These are phyloP conservation scores for Cytospora mali DNA, from an alignment of 2,329 filamentous ascomycete species.

Conservation along the genomic window DNA sequence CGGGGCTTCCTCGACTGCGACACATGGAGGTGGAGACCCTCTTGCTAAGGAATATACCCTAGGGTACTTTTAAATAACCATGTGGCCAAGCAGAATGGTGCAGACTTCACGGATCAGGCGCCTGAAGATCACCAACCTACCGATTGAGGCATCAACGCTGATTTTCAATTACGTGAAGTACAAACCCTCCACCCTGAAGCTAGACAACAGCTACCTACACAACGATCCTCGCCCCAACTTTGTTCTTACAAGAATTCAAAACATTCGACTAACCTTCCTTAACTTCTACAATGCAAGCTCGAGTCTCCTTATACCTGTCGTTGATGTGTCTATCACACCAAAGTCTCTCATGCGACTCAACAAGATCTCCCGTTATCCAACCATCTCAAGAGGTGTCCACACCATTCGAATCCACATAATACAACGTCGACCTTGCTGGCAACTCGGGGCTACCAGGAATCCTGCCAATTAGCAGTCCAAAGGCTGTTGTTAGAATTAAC, in stretches of 20 bases:
- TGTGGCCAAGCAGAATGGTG: too few species aligned
- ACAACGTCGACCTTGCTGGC: neutral
- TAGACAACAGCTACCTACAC: too few species aligned
- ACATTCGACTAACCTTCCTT: neutral
- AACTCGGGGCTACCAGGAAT: accelerated
- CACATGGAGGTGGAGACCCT: too few species aligned
- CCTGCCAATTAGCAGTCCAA: too few species aligned
- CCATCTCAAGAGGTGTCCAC: neutral
- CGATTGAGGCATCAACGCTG: neutral
- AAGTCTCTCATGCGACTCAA: neutral
- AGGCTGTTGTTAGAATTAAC: neutral
- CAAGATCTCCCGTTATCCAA: neutral
- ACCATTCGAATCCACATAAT: neutral
- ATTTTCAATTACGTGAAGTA: neutral
- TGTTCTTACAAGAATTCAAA: neutral
- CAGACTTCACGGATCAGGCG: neutral
- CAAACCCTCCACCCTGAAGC: too few species aligned
- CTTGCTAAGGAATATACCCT: too few species aligned
- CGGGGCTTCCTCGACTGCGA: too few species aligned
- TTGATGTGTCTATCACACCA: neutral
- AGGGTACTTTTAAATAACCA: too few species aligned
- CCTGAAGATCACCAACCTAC: neutral
- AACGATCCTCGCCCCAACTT: neutral
- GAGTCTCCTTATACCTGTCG: neutral
- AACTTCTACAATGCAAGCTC: neutral